phyloP scores from a whole-genome alignment of 192 early-diverging fungal genomes.

The Coemansia nantahalensis region DNA sequence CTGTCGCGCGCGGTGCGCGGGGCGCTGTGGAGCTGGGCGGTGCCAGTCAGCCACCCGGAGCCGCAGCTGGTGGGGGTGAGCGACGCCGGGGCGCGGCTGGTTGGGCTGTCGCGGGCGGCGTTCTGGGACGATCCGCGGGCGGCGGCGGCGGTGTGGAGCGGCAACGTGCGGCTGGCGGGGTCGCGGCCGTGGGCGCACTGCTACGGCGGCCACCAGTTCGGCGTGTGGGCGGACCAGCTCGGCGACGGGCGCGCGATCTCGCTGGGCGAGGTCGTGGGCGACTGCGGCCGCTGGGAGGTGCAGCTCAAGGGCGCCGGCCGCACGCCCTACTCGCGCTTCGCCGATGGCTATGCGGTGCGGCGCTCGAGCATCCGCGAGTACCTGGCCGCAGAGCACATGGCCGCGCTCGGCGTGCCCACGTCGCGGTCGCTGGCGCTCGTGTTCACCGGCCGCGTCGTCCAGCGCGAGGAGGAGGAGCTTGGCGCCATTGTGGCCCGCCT shows the following conservation, averaged over 20 bases:
- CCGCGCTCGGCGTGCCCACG: conserved; percentile 70
- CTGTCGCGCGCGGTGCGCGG: conserved; percentile 17
- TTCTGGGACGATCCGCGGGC: conserved; percentile 16
- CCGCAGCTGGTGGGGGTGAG: conserved; percentile 31
- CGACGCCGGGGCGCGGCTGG: conserved; percentile 10
- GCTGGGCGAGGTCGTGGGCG: conserved; percentile 57
- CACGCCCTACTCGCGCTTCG: conserved; percentile 85
- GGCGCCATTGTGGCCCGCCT: conserved; percentile 77
- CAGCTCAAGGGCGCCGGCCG: conserved; percentile 85
- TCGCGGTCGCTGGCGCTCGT: conserved; percentile 74
- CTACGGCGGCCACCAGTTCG: conserved; percentile 75
- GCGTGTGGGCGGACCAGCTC: conserved; percentile 67
- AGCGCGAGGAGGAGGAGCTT: conserved; percentile 67
- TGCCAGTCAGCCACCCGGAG: conserved; percentile 7
- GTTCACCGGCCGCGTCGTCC: conserved; percentile 58
- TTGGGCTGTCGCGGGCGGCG: conserved; percentile 6
- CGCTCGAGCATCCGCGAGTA: conserved; percentile 86
- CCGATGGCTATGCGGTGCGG: conserved; percentile 85
- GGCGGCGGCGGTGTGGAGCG: conserved; percentile 43
- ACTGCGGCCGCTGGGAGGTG: conserved; percentile 60
- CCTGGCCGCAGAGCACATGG: conserved; percentile 58
- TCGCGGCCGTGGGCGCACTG: conserved; percentile 65
- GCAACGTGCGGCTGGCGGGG: conserved; percentile 40
- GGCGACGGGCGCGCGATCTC: conserved; percentile 88
- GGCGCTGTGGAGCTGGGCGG: conserved; percentile 41